Percentiles rank a stretch among this genome's conserved stretches.
Conservation (phyloP, 805 yeast genomes). For the Gaillardinia entomophila region DNA sequence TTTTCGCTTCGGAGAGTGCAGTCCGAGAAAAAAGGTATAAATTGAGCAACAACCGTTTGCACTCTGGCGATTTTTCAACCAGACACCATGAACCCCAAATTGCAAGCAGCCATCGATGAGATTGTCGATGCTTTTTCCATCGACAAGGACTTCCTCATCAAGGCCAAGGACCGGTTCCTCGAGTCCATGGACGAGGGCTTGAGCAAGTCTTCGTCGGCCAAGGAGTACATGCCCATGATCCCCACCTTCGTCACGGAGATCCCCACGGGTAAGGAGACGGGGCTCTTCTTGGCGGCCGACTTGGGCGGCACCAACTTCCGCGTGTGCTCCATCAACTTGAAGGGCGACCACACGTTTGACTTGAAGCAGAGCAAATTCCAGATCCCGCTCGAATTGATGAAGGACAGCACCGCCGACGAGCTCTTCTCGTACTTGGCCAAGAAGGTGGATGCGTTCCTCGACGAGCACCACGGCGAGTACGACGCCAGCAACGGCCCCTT, state of each 20-base stretch:
- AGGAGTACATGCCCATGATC: conserved; percentile 72
- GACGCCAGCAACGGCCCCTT: conserved; percentile 22
- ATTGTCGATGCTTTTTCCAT: conserved; percentile 38
- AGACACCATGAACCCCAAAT: conserved; percentile 11
- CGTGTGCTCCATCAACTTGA: conserved; percentile 78
- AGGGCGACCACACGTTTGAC: conserved; percentile 74
- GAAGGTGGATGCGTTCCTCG: conserved; percentile 60
- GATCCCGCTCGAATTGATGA: conserved; percentile 76
- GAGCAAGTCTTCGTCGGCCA: conserved; percentile 28
- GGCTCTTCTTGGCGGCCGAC: conserved; percentile 84
- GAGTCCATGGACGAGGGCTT: conserved; percentile 60
- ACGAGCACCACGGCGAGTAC: conserved; percentile 54
- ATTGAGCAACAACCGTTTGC: too few relatives aligned
- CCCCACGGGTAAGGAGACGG: conserved; percentile 83
- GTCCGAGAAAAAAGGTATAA: too few relatives aligned
- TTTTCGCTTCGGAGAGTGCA: too few relatives aligned
- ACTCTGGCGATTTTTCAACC: too few relatives aligned
- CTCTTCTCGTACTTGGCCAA: conserved; percentile 73
- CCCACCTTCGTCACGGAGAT: conserved; percentile 83
- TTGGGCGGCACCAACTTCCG: conserved; percentile 96
- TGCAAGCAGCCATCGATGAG: conserved; percentile 22
- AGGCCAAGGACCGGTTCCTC: conserved; percentile 52
- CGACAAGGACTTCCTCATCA: conserved; percentile 34
- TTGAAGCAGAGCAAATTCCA: conserved; percentile 71
- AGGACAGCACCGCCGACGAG: conserved; percentile 52